Evolutionary conservation across 2,329 filamentous ascomycete species (phyloP).

Genomic region (Botrytis sinoallii): DNA sequence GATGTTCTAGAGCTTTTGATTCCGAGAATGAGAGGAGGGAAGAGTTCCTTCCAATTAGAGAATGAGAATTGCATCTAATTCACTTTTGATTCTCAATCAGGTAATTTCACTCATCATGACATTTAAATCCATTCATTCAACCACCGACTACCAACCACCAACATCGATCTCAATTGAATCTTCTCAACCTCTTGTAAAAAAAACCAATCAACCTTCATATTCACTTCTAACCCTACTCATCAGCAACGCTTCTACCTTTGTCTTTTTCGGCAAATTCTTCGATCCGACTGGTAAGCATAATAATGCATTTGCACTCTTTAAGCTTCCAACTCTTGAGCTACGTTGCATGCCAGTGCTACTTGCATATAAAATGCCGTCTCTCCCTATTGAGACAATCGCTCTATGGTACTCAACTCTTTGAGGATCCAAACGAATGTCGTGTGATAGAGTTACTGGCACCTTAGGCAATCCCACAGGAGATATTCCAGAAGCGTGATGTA

Average conservation of each 20-base stretch:
- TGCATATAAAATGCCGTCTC: constrained; percentile 68
- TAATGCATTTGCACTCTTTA: constrained; percentile 84
- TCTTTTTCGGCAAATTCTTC: constrained; percentile 64
- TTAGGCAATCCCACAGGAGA: constrained; percentile 65
- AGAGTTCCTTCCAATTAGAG: background rate
- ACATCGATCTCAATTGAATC: background rate
- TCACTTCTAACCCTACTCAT: constrained; percentile 53
- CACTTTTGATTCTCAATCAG: background rate
- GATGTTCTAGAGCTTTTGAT: background rate
- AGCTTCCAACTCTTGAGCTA: constrained; percentile 84
- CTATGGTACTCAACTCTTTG: constrained; percentile 84
- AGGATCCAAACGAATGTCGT: constrained; percentile 73
- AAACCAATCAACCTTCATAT: constrained; percentile 22
- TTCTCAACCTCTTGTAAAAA: background rate
- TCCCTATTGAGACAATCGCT: constrained; percentile 64
- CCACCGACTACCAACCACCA: background rate
- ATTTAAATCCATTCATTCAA: background rate
- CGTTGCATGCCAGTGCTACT: constrained; percentile 85
- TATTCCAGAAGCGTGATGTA: constrained; percentile 75
- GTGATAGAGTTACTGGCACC: constrained; percentile 67
- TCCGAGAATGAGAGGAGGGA: background rate
- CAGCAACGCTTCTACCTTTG: constrained; percentile 72
- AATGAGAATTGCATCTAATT: background rate
- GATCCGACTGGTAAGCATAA: constrained; percentile 68
- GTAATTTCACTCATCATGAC: background rate